Evolutionary conservation across 2,329 filamentous ascomycete species (phyloP), one percentile per base, ranked within the genome.

Genomic region (Colletotrichum scovillei): DNA sequence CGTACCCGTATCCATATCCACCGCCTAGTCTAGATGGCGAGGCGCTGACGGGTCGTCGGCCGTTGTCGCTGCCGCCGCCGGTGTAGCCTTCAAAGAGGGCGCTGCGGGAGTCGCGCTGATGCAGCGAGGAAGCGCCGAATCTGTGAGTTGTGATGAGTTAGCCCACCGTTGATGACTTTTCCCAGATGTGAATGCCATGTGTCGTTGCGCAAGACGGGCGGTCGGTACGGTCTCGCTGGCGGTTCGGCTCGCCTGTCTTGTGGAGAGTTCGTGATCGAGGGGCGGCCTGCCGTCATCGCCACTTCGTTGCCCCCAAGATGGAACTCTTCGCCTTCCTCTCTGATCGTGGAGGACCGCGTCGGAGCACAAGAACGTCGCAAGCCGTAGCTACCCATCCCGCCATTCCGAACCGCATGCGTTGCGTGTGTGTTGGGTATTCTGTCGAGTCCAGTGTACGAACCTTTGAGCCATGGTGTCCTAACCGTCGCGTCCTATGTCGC

Each of bases 41-140:
- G 56, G 84, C 81, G 79, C 84, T 88, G 77, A 82, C 82, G 59
- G 84, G 81, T 66, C 85, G 80, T 75, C 85, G 82, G 76, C 82
- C 80, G 75, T 84, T 83, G 73, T 83, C 81, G 76, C 42, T 81
- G 76, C 42, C 42, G 42, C 42, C 42, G 42, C 82, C 82, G 75
- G 88, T 91, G 83, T 95, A 95, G 77, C 92, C 91, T 77, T 93
- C 92, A 84, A 95, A 95, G 76, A 95, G 90, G 76, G 92, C 91
- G 80, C 90, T 92, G 79, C 93, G 87, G 79, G 91, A 88, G 85
- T 94, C 88, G 85, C 93, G 89, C 86, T 95, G 93, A 82, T 94
- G 93, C 75, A 94, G 89, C 76, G 88, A 88, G 60, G 91, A 92
- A 78, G 88, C 84, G 77, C 90, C 88, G 82, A 94, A 94, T 86